Percentiles rank a stretch among this genome's conserved stretches.
These are phyloP conservation scores for Astrocystis sublimbata DNA, from an alignment of 495 filamentous ascomycete genomes.

Conservation along the genomic window DNA sequence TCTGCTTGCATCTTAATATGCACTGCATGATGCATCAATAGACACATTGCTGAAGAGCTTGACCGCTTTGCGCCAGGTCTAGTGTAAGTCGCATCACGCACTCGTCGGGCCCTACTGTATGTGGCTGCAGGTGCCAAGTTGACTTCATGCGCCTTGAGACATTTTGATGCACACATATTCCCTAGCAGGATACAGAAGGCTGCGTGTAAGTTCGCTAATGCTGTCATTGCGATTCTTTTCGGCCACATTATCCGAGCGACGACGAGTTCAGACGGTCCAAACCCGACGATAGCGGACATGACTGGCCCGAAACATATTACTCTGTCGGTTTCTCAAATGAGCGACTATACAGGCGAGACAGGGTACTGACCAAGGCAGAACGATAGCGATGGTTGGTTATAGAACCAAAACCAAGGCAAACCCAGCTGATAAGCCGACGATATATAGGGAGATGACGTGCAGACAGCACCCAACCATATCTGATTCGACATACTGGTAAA, in stretches of 20 bases:
- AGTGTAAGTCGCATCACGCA: neutral
- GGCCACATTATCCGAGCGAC: neutral
- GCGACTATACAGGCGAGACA: no score
- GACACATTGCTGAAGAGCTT: constrained; percentile 15
- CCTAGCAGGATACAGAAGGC: neutral
- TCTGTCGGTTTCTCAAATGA: neutral
- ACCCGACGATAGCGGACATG: neutral
- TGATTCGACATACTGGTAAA: neutral
- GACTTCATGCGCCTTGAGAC: neutral
- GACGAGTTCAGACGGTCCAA: neutral
- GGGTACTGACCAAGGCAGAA: constrained; percentile 1
- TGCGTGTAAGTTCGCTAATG: neutral
- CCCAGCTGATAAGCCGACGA: constrained; percentile 7
- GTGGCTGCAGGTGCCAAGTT: constrained; percentile 1
- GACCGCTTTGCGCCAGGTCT: constrained; percentile 12
- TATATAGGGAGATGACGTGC: constrained; percentile 13
- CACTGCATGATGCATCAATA: constrained; percentile 12
- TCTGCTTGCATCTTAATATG: constrained; percentile 3
- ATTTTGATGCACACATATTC: neutral
- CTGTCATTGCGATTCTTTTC: neutral
- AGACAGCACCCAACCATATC: neutral
- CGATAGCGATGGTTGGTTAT: constrained; percentile 2
- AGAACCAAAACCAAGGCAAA: neutral
- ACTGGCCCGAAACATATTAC: neutral
- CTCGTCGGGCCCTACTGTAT: neutral